Conservation (phyloP, 139 green algal species). For the Diplosphaera chodatii region DNA sequence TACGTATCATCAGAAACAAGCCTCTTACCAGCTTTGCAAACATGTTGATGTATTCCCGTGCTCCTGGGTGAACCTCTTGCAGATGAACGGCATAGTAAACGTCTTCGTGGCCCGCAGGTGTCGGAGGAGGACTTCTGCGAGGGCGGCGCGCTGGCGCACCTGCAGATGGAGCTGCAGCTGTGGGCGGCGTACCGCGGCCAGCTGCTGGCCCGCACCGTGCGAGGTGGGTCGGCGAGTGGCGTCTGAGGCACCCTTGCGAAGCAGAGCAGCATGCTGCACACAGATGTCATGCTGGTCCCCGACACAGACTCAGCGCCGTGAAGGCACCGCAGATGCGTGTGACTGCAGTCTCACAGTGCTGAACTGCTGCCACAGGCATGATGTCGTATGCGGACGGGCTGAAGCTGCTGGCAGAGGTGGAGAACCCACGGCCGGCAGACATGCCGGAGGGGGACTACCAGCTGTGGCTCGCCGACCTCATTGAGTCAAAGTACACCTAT, state of each 20-base stretch:
- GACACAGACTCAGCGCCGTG: no score
- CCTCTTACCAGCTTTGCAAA: no score
- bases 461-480: slow-evolving; percentile 41
- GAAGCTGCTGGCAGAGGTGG: slow-evolving; percentile 40
- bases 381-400: slow-evolving; percentile 66
- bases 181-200: slow-evolving; percentile 82
- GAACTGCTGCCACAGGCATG: slow-evolving; percentile 39
- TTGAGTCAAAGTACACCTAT: slow-evolving; percentile 70
- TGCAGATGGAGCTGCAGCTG: slow-evolving; percentile 64
- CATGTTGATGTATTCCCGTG: no score
- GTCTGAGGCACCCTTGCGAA: no score
- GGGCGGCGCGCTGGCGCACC: slow-evolving; percentile 21
- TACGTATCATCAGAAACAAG: no score
- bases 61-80: no score
- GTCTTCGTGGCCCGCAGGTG: slow-evolving; percentile 11
- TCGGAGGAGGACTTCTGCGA: slow-evolving; percentile 45
- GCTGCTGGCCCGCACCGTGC: slow-evolving; percentile 73
- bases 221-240: slow-evolving; percentile 8
- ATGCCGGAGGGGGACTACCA: slow-evolving; percentile 29
- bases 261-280: no score
- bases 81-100: no score
- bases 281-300: no score
- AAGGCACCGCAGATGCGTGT: no score
- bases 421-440: slow-evolving; percentile 31
- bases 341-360: no score